phyloP scores from a whole-genome alignment of 108 stramenopile genomes.

The Nitzschia sp. region DNA sequence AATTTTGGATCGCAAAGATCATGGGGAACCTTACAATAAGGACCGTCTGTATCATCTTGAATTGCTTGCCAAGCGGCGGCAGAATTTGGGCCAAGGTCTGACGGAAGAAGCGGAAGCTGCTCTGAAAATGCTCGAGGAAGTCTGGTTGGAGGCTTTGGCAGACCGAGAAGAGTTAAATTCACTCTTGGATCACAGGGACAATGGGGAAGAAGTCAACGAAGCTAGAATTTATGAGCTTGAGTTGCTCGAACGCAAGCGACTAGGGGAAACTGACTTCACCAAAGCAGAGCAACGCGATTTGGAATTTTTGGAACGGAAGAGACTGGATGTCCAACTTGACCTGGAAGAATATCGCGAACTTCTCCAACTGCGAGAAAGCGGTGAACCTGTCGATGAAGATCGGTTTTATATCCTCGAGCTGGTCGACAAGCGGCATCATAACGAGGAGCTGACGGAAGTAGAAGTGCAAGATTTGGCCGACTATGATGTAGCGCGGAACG shows the following conservation, averaged over 20 bases:
- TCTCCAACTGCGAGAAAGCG: slow-evolving; percentile 9
- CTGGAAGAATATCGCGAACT: slow-evolving; percentile 23
- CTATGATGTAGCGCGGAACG: slow-evolving; percentile 6
- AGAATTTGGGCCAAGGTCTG: slow-evolving; percentile 1
- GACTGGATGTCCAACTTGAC: neutral
- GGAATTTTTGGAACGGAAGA: slow-evolving; percentile 15
- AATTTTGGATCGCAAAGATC: neutral
- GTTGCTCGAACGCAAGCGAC: slow-evolving; percentile 15
- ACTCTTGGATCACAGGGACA: slow-evolving; percentile 12
- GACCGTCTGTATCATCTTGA: slow-evolving; percentile 28
- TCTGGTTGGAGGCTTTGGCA: neutral
- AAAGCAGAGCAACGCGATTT: slow-evolving; percentile 9
- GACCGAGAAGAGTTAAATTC: slow-evolving; percentile 1
- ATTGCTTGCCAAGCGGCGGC: neutral
- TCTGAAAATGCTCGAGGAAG: slow-evolving; percentile 13
- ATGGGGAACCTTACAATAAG: slow-evolving; percentile 17
- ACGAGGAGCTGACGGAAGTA: slow-evolving; percentile 1
- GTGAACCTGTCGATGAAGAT: slow-evolving; percentile 23
- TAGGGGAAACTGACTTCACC: neutral
- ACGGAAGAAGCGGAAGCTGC: slow-evolving; percentile 3
- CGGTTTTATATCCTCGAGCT: slow-evolving; percentile 22
- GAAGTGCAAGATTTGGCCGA: slow-evolving; percentile 2
- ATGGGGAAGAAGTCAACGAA: slow-evolving; percentile 15
- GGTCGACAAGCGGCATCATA: slow-evolving; percentile 13
- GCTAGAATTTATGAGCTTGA: slow-evolving; percentile 13